A percentile compares a stretch with the other conserved stretches of the same genome.
Conservation (phyloP, 495 filamentous ascomycete species). For the Aspergillus hancockii region DNA sequence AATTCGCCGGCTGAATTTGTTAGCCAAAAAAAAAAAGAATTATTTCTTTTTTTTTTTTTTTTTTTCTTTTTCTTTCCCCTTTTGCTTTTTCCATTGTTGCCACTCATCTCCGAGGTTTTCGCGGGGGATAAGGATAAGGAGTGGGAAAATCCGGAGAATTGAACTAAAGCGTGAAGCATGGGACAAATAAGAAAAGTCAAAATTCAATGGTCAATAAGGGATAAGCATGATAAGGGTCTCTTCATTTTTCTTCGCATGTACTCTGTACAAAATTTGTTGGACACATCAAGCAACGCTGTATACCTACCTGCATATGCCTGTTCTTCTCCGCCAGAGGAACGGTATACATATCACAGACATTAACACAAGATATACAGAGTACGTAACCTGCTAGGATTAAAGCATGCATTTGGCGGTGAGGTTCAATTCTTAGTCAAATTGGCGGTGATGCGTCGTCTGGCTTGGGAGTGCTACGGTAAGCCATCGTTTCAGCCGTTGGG, state of each 20-base stretch:
- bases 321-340: neutral
- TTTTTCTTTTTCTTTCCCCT: constrained; percentile 11
- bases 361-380: neutral
- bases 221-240: constrained; percentile 18
- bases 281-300: neutral
- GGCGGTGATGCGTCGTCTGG: constrained; percentile 20
- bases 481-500: constrained; percentile 23
- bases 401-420: constrained; percentile 23
- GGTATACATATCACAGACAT: neutral
- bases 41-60: constrained; percentile 1
- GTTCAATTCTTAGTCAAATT: constrained; percentile 19
- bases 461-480: constrained; percentile 9
- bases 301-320: neutral
- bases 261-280: neutral
- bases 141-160: constrained; percentile 23
- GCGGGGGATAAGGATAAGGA: constrained; percentile 30
- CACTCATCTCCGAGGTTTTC: constrained; percentile 20
- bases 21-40: constrained; percentile 4
- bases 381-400: neutral
- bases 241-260: neutral
- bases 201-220: constrained; percentile 19
- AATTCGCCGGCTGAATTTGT: neutral
- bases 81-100: constrained; percentile 10
- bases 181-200: constrained; percentile 8
- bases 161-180: neutral